Percentiles rank a stretch among this genome's conserved stretches.
Evolutionary conservation across 2,329 filamentous ascomycete genomes (phyloP).

Genomic region (Zalaria obscura): DNA sequence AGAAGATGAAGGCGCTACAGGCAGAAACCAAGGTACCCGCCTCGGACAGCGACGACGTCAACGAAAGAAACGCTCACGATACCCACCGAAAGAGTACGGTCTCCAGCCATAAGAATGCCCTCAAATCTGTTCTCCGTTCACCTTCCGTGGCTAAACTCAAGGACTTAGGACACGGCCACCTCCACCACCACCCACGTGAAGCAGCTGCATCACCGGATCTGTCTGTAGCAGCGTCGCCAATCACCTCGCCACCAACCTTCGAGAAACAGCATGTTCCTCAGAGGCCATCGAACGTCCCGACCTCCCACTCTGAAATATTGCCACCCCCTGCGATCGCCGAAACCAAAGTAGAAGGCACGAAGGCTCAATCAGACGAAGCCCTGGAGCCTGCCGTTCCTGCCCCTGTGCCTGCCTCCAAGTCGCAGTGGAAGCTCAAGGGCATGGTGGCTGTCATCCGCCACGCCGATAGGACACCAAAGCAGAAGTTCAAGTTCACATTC

Average conservation of each 20-base stretch:
- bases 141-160: slow-evolving; percentile 49
- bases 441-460: slow-evolving; percentile 94
- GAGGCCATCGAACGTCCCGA: slow-evolving; percentile 8
- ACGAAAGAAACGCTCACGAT: slow-evolving; percentile 8
- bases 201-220: slow-evolving; percentile 32
- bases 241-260: slow-evolving; percentile 27
- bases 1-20: slow-evolving; percentile 45
- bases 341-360: slow-evolving; percentile 6
- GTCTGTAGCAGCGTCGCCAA: slow-evolving; percentile 22
- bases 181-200: slow-evolving; percentile 26
- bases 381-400: slow-evolving; percentile 11
- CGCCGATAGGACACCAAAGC: slow-evolving; percentile 93
- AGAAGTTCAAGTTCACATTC: slow-evolving; percentile 99
- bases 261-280: slow-evolving; percentile 17
- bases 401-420: slow-evolving; percentile 52
- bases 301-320: slow-evolving; percentile 10
- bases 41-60: slow-evolving; percentile 10
- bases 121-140: slow-evolving; percentile 49
- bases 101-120: slow-evolving; percentile 23
- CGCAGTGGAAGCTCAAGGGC: slow-evolving; percentile 95
- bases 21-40: slow-evolving; percentile 22
- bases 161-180: slow-evolving; percentile 20
- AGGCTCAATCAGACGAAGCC: slow-evolving; percentile 5
- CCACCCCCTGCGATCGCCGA: slow-evolving; percentile 15
- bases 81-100: slow-evolving; percentile 19